These are phyloP conservation scores for Leptodermis oblonga DNA, from an alignment of 257 asterid species.

Conservation along the genomic window DNA sequence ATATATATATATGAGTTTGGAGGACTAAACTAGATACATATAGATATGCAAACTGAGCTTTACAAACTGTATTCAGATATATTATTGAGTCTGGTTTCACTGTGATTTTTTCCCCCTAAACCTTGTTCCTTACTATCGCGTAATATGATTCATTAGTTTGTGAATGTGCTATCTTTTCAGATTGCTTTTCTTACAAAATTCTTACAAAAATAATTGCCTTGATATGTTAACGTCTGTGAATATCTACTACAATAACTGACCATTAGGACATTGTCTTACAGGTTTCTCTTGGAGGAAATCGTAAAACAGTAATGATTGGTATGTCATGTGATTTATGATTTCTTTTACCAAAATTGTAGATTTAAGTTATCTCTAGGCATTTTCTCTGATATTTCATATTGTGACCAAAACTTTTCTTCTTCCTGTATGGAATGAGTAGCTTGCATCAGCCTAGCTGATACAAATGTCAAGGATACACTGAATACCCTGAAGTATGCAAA, in stretches of 20 bases:
- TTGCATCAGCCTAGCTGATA: constrained; percentile 93
- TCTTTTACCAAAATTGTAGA: background rate
- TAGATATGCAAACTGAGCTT: background rate
- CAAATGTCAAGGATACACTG: constrained; percentile 88
- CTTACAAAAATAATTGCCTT: background rate
- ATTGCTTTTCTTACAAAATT: constrained; percentile 4
- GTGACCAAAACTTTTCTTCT: background rate
- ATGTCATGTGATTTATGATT: constrained; percentile 25
- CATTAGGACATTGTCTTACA: constrained; percentile 26
- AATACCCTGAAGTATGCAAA: constrained; percentile 94
- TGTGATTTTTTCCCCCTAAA: background rate
- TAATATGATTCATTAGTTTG: too few species aligned
- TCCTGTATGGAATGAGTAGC: constrained; percentile 39
- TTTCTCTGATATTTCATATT: background rate
- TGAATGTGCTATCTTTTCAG: background rate
- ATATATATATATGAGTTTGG: background rate
- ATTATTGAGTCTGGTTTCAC: background rate
- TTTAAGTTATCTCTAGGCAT: background rate
- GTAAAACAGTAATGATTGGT: constrained; percentile 99
- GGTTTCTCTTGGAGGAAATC: constrained; percentile 98
- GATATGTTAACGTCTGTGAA: too few species aligned
- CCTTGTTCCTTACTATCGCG: background rate
- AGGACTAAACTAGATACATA: too few species aligned
- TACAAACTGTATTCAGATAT: background rate
- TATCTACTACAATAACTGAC: constrained; percentile 14